Conservation (phyloP, 73 alveolate species). For the Paramecium biaurelia region DNA sequence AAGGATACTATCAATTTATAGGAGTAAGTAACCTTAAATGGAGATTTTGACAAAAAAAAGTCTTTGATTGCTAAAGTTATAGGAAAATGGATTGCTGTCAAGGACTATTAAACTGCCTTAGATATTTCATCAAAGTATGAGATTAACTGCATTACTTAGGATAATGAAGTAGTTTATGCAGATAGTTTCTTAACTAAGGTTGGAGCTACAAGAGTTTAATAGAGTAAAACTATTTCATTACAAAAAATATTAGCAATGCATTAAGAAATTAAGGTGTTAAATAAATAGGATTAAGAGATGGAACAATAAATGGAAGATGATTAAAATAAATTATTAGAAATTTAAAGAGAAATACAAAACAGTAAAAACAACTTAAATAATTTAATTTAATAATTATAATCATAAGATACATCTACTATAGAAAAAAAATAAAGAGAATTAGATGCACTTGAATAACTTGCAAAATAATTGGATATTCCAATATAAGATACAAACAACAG, state of each 20-base stretch:
- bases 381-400: neutral
- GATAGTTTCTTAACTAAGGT: slow-evolving; percentile 11
- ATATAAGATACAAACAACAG: neutral
- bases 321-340: neutral
- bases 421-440: slow-evolving; percentile 12
- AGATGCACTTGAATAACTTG: neutral
- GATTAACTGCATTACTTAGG: neutral
- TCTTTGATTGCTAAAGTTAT: neutral
- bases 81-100: slow-evolving; percentile 34
- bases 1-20: neutral
- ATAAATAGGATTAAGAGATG: neutral
- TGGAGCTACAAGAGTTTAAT: neutral
- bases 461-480: slow-evolving; percentile 33
- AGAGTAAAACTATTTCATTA: neutral
- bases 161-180: slow-evolving; percentile 31
- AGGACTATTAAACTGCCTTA: slow-evolving; percentile 31
- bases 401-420: neutral
- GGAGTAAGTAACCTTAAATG: neutral
- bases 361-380: neutral
- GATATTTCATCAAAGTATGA: neutral
- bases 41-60: neutral
- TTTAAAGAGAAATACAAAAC: slow-evolving; percentile 23
- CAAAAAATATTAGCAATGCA: neutral
- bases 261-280: neutral
- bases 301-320: neutral